phyloP scores from a whole-genome alignment of 192 early-diverging fungal species.

The Rhizoclosmatium sp. region DNA sequence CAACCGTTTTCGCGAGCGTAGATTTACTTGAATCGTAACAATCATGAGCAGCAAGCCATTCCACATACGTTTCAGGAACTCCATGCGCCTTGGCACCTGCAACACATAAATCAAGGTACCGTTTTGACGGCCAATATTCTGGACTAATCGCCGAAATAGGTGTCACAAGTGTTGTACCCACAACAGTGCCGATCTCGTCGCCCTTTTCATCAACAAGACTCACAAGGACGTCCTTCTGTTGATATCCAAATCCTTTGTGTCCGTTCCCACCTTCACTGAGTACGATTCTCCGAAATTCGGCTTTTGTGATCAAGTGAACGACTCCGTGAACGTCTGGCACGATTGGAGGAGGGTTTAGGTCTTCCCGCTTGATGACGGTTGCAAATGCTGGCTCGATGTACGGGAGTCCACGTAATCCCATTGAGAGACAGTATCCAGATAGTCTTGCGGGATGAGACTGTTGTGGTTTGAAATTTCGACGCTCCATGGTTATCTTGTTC shows the following conservation, averaged over 20 bases:
- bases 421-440: constrained; percentile 9
- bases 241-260: constrained; percentile 9
- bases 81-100: background rate
- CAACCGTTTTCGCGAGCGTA: background rate
- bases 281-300: constrained; percentile 9
- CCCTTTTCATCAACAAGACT: background rate
- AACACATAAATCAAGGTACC: constrained; percentile 20
- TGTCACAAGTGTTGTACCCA: background rate
- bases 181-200: background rate
- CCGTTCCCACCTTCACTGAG: constrained; percentile 4
- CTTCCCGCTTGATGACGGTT: constrained; percentile 5
- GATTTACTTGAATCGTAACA: constrained; percentile 9
- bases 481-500: constrained; percentile 6
- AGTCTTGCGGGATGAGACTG: background rate
- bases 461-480: constrained; percentile 10
- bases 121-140: constrained; percentile 26
- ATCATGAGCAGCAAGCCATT: background rate
- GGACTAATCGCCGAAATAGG: background rate
- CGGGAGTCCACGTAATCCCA: background rate
- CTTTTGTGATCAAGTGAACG: constrained; percentile 2
- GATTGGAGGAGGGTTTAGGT: background rate
- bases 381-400: constrained; percentile 25
- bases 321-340: constrained; percentile 13
- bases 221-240: background rate
- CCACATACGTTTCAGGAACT: constrained; percentile 5